These are phyloP conservation scores for Inonotus hispidus DNA, from an alignment of 1,284 basidiomycete genomes.

Conservation along the genomic window DNA sequence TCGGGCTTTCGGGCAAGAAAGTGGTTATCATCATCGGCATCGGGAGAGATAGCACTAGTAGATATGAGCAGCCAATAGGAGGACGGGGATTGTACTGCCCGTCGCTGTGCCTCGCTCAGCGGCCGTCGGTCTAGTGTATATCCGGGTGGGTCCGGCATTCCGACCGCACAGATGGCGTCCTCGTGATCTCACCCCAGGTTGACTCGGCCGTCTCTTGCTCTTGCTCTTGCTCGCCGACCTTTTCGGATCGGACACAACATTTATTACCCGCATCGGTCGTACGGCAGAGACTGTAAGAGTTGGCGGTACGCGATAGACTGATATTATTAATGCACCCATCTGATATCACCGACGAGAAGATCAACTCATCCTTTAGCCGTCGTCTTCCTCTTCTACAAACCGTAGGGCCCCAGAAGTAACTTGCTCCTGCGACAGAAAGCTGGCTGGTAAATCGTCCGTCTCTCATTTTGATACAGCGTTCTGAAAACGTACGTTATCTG, in stretches of 20 bases:
- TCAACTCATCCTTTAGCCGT: too few relatives aligned
- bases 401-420: too few relatives aligned
- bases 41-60: background rate
- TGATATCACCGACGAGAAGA: too few relatives aligned
- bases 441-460: background rate
- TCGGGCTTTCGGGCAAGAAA: constrained; percentile 2
- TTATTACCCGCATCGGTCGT: too few relatives aligned
- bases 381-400: too few relatives aligned
- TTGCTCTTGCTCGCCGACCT: too few relatives aligned
- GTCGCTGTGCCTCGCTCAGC: background rate
- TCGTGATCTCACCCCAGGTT: background rate
- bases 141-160: background rate
- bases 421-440: background rate
- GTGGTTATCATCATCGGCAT: too few relatives aligned
- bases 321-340: too few relatives aligned
- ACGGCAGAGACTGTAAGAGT: too few relatives aligned
- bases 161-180: background rate
- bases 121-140: background rate
- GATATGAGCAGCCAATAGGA: background rate
- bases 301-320: too few relatives aligned
- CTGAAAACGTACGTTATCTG: background rate
- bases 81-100: background rate
- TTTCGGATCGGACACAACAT: too few relatives aligned
- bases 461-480: background rate
- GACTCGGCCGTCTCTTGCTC: too few relatives aligned